phyloP scores from a whole-genome alignment of 345 rosid species.

The Rhodomyrtus tomentosa region DNA sequence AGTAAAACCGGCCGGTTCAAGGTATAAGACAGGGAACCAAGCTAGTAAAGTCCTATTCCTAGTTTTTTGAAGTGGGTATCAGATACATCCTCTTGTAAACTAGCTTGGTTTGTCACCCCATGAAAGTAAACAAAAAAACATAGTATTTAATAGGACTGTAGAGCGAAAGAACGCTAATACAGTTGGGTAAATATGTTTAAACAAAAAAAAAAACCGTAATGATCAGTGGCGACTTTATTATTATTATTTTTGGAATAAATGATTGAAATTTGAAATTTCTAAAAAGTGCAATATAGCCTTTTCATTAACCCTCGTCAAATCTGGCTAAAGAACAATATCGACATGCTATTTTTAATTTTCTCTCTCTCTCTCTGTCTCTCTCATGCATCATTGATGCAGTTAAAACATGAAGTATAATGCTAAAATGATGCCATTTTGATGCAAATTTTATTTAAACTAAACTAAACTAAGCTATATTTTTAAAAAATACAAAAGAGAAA shows the following conservation, averaged over 20 bases:
- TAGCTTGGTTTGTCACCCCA: neutral
- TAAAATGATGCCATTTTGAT: neutral
- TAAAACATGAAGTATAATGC: neutral
- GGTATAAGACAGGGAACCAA: neutral
- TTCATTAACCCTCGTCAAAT: neutral
- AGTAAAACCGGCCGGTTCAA: neutral
- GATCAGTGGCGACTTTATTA: neutral
- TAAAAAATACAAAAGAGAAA: neutral
- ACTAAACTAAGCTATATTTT: neutral
- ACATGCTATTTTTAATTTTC: neutral
- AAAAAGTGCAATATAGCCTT: neutral
- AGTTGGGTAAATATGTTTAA: neutral
- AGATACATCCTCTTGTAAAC: neutral
- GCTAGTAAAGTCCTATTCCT: neutral
- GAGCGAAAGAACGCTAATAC: neutral
- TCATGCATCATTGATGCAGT: rapidly evolving
- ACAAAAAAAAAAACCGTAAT: neutral
- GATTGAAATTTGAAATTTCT: neutral
- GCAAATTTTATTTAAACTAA: neutral
- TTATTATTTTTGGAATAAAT: neutral
- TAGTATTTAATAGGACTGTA: neutral
- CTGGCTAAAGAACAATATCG: neutral
- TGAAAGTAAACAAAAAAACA: neutral
- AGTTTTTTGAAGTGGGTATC: neutral
- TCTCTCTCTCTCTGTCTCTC: neutral